Percentiles rank a stretch among this genome's conserved stretches.
Conservation (phyloP, 192 early-diverging fungal genomes). For the Phlyctochytrium planicorne region DNA sequence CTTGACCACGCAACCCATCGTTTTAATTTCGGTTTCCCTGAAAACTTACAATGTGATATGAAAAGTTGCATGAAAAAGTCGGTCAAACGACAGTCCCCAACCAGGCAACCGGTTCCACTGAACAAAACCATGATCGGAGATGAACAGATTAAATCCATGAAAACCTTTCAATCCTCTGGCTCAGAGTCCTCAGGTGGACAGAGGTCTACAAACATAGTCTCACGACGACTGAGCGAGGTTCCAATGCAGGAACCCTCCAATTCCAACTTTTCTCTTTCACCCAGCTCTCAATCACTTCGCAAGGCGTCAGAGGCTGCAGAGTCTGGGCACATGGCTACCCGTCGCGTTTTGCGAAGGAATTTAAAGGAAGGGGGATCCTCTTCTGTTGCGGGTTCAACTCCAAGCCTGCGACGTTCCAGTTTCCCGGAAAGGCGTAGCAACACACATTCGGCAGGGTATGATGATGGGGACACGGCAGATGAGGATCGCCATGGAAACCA, state of each 20-base stretch:
- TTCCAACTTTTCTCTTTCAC: not conserved
- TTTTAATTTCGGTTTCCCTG: not conserved
- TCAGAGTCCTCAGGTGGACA: not conserved
- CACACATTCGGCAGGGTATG: not conserved
- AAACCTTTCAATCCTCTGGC: not conserved
- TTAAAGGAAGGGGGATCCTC: not conserved
- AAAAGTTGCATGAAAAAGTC: slow-evolving; percentile 26
- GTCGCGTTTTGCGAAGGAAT: not conserved
- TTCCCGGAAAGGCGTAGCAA: not conserved
- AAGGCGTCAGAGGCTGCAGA: slow-evolving; percentile 4
- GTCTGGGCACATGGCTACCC: not conserved
- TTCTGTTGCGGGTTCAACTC: no score
- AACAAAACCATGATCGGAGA: not conserved
- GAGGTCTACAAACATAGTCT: not conserved
- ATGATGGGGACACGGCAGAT: not conserved
- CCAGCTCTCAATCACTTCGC: not conserved
- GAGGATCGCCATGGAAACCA: not conserved
- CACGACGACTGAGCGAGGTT: slow-evolving; percentile 14
- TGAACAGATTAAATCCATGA: not conserved
- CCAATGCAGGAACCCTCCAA: not conserved
- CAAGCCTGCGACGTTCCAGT: no score
- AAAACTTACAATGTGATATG: not conserved
- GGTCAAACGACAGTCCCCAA: not conserved
- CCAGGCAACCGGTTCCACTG: not conserved
- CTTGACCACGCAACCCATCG: no score